phyloP scores from a whole-genome alignment of 164 flowering plant genomes.

The Aristolochia contorta region DNA sequence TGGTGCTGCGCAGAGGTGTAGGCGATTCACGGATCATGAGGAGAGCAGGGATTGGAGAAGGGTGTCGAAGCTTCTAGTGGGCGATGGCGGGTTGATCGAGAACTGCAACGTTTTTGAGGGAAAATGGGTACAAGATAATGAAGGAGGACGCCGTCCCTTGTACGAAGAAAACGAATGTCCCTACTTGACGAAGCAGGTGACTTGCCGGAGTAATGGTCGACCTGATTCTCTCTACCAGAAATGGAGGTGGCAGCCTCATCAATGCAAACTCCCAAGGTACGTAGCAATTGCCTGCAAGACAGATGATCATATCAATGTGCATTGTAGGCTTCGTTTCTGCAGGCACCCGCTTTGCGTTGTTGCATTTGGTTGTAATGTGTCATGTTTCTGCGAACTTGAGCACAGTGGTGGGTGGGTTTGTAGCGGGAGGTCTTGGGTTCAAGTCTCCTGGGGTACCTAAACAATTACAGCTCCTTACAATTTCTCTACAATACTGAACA shows the following conservation, averaged over 20 bases:
- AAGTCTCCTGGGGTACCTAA: no score
- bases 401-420: no score
- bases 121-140: conserved; percentile 58
- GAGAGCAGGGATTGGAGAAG: not conserved
- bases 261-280: conserved; percentile 69
- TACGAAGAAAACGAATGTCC: conserved; percentile 67
- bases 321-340: not conserved
- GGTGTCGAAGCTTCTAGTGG: conserved; percentile 16
- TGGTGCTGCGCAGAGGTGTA: conserved; percentile 3
- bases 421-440: no score
- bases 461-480: no score
- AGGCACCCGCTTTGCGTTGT: no score
- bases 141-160: conserved; percentile 41
- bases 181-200: conserved; percentile 62
- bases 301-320: not conserved
- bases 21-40: not conserved
- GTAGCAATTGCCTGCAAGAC: no score
- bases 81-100: conserved; percentile 19
- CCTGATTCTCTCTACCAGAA: conserved; percentile 79
- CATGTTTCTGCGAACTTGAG: no score
- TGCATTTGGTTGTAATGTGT: not conserved
- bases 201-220: conserved; percentile 74
- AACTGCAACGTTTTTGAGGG: conserved; percentile 73
- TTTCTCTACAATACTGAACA: no score
- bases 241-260: conserved; percentile 90